Evolutionary conservation across 2,329 filamentous ascomycete species (phyloP), one percentile per base, ranked within the genome.

Genomic region (Monilinia laxa): DNA sequence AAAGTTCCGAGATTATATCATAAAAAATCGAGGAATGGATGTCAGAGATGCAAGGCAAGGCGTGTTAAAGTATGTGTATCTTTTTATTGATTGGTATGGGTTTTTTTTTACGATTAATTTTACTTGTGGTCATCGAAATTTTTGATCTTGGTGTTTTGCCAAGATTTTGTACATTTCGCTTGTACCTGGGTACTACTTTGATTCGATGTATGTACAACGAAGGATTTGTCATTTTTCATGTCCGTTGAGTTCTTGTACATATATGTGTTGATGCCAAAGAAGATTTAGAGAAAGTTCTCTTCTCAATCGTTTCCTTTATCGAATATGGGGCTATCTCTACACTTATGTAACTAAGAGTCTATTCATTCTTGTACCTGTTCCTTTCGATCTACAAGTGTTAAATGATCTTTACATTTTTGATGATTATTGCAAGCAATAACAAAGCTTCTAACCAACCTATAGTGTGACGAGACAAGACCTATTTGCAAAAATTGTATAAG

Each of bases 11-110:
- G 76, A 53, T 69, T 77, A 25, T 77, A 76, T 57, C 76, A 77
- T 67, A 75, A 72, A 66, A 77, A 77, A 69, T 76, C 74, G 35
- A 68, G 72, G 47, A 73, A 70, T 59, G 76, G 76, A 1, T 77
- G 76, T 64, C 65, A 72, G 18, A 71, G 74, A 52, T 77, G 75
- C 67, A 75, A 74, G 66, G 71, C 70, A 11, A 69, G 75, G 38
- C 71, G 75, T 25, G 76, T 77, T 23, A 77, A 76, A 73, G 75
- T 76, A 56, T 66, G 69, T 71, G 38, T 62, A 59, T 59, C 20
- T 53, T 55, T 62, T 54, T 59, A 45, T 63, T 47, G 35, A 55
- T 55, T 55, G 23, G 18, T 42, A 14, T 16, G 40, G 12, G 40
- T 9, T 28, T 55, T 31, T 31, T 11, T 23, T 55, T 47, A 38